A percentile compares a stretch with the other conserved stretches of the same genome.
Evolutionary conservation across 1,139 yeast species (phyloP).

Genomic region (Saccharomyces hybrid): DNA sequence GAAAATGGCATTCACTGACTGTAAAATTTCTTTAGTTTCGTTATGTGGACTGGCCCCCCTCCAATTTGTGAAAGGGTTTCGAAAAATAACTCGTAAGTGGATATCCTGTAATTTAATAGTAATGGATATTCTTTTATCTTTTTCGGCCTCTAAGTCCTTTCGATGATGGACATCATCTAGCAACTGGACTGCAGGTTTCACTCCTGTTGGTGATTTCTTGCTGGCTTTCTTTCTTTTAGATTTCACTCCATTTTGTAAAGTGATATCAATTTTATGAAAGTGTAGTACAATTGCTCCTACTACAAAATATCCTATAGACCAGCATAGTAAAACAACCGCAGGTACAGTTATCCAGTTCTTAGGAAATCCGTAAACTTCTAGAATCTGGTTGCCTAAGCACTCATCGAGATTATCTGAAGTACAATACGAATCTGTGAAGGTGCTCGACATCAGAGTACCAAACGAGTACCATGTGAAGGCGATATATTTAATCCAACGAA

Average conservation of each 20-base stretch:
- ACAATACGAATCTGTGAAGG: constrained; percentile 57
- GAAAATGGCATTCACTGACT: constrained; percentile 50
- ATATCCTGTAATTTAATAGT: constrained; percentile 16
- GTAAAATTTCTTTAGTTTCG: constrained; percentile 36
- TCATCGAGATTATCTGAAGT: constrained; percentile 38
- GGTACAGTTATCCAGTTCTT: constrained; percentile 63
- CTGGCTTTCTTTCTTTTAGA: constrained; percentile 10
- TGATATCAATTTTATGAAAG: constrained; percentile 45
- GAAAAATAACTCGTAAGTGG: constrained; percentile 13
- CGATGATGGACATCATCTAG: constrained; percentile 5
- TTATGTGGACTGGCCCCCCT: constrained; percentile 8
- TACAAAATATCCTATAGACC: constrained; percentile 49
- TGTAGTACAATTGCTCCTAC: constrained; percentile 42
- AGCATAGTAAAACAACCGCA: constrained; percentile 50
- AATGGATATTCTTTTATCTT: constrained; percentile 5
- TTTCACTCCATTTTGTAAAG: constrained; percentile 23
- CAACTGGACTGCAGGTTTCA: background rate
- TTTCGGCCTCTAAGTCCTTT: constrained; percentile 9
- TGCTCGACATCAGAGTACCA: constrained; percentile 61
- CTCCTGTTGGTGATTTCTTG: background rate
- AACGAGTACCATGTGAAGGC: constrained; percentile 74
- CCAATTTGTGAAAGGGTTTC: constrained; percentile 6
- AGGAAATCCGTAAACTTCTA: constrained; percentile 55
- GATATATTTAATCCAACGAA: constrained; percentile 72
- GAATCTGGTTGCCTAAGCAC: constrained; percentile 39